Evolutionary conservation across 2,329 filamentous ascomycete genomes (phyloP), one percentile per base, ranked within the genome.

Genomic region (Boeremia lycopersici): DNA sequence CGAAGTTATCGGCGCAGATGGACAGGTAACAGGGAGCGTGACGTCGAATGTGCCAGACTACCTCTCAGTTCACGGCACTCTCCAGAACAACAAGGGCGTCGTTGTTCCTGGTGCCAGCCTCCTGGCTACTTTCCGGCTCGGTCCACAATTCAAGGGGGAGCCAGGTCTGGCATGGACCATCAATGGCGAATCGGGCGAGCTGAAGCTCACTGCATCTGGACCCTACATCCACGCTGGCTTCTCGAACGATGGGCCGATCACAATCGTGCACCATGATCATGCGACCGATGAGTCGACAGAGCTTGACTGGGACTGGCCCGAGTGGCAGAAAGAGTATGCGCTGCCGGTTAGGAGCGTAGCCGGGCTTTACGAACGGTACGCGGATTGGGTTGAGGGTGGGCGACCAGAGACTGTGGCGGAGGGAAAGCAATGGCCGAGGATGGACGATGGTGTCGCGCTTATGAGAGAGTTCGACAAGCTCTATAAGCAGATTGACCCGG

Each of bases 1-100:
- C 3, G 55, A 61, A 6, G 13, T 63, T 13, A 6, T 61, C 1
- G 56, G 33, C 2, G 28, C 10, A 5, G 47, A 56, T 7, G 58
- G 57, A 9, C 15, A 49, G 30, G 15, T 43, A 8, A 39, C 40
- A 12, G 39, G 53, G 4, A 46, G 19, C 3, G 28, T 63, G 2
- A 35, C 29, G 0, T 78, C 78, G 0, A 69, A 79, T 17, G 77
- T 81, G 2, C 81, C 80, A 0, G 82, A 84, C 56, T 69, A 76
- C 28, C 19, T 82, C 28, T 63, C 69, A 11, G 48, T 77, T 0
- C 71, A 78, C 26, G 80, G 79, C 13, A 57, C 41, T 4, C 35
- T 63, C 3, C 31, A 34, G 15, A 53, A 48, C 3, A 48, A 39
- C 13, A 36, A 39, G 0, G 30, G 31, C 7, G 40, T 55, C 11